Evolutionary conservation across 306 rosid species (phyloP), one percentile per base, ranked within the genome.

Genomic region (Gastrolobium villosum): DNA sequence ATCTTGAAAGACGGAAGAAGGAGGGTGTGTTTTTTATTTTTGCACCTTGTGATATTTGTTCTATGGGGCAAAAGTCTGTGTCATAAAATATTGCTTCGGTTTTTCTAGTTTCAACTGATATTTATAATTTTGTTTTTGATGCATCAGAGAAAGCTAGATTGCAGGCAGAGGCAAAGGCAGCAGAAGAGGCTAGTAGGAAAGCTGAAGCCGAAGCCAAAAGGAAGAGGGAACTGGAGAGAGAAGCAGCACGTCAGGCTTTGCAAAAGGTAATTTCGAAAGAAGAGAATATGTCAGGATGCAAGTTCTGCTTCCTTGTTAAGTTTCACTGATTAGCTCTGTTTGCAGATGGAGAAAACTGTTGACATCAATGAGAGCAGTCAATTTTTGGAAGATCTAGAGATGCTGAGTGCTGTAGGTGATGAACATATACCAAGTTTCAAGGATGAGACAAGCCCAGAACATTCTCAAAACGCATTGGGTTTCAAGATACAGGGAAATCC

Each of bases 121-220:
- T 43, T 56, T 62, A n/a, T 72, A 60, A 35, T 31, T 37, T 15
- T 75, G 45, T 55, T 59, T 36, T 64, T 7, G 30, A 63, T 66
- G 26, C 73, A 57, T 71, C 70, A 94, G 99, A 92, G 86, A 94
- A 92, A 89, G 99, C 99, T 37, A 90, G 97, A 39, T 73, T 94
- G 75, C 97, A 89, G 75, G 99, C 99, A 2, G 97, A 92, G 83
- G 99, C 97, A 14, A 87, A 88, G 79, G 99, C 97, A 70, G 99
- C 99, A 31, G 97, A 94, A 83, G 99, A 89, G 72, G 96, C 96
- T 84, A 89, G 83, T 61, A 88, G 73, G 86, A 90, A 83, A 75
- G 98, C 98, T 1, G 92, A 90, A 78, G 93, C 84, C 1, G 89
- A 86, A 79, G 98, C 95, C 36, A 92, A 78, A 85, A 89, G 87